Percentiles rank a stretch among this genome's conserved stretches.
These are phyloP conservation scores for Trichoderma reesei DNA, from an alignment of 495 filamentous ascomycete species.

Conservation along the genomic window DNA sequence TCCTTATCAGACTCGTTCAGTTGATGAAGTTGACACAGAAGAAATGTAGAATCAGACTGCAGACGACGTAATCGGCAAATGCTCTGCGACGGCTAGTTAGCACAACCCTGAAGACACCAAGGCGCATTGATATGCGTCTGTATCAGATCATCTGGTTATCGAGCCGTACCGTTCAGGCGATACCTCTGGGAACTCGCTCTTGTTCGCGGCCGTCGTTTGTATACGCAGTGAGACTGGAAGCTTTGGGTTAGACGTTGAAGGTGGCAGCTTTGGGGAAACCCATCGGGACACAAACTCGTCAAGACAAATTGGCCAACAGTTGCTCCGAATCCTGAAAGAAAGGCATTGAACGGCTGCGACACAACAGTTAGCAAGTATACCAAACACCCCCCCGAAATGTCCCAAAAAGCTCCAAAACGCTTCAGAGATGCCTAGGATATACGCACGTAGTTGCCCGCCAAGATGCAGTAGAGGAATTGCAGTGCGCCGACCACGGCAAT, in stretches of 20 bases:
- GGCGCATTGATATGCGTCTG: background rate
- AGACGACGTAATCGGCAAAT: slow-evolving; percentile 94
- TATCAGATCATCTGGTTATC: background rate
- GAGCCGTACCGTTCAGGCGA: slow-evolving; percentile 57
- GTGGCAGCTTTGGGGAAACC: slow-evolving; percentile 9
- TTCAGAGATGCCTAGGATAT: background rate
- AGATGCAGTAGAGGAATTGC: slow-evolving; percentile 88
- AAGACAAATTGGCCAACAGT: slow-evolving; percentile 96
- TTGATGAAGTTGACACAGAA: slow-evolving; percentile 99
- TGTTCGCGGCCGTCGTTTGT: slow-evolving; percentile 75
- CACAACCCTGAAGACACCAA: slow-evolving; percentile 5
- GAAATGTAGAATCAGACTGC: slow-evolving; percentile 91
- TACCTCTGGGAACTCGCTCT: slow-evolving; percentile 54
- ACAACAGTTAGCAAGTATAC: slow-evolving; percentile 13
- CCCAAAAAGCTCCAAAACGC: background rate
- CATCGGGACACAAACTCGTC: slow-evolving; percentile 94
- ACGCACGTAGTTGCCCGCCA: slow-evolving; percentile 91
- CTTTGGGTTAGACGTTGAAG: slow-evolving; percentile 10
- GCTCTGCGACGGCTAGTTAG: slow-evolving; percentile 44
- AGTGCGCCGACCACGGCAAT: slow-evolving; percentile 73
- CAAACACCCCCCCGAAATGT: background rate
- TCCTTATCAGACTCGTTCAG: slow-evolving; percentile 30
- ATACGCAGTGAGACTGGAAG: slow-evolving; percentile 64
- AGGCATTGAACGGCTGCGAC: slow-evolving; percentile 90
- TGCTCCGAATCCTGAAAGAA: slow-evolving; percentile 86